phyloP scores from a whole-genome alignment of 2,329 filamentous ascomycete genomes.

The Rhinocladiella similis region DNA sequence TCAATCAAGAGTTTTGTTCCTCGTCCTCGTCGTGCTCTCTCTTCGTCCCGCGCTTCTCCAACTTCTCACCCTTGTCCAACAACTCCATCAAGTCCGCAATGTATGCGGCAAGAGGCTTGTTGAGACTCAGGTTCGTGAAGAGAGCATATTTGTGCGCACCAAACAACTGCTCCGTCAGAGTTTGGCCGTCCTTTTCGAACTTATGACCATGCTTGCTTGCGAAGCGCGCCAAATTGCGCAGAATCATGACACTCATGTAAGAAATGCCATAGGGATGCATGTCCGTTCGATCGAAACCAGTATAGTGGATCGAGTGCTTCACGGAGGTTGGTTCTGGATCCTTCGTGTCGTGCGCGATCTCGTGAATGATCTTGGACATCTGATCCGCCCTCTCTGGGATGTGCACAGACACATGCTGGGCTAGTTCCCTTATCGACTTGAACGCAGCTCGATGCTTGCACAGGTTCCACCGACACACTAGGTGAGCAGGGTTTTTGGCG shows the following conservation, averaged over 20 bases:
- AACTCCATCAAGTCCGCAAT: slow-evolving; percentile 45
- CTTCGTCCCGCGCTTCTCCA: slow-evolving; percentile 15
- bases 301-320: slow-evolving; percentile 41
- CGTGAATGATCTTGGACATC: slow-evolving; percentile 25
- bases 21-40: slow-evolving; percentile 19
- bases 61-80: slow-evolving; percentile 37
- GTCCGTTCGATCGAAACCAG: slow-evolving; percentile 36
- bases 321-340: slow-evolving; percentile 18
- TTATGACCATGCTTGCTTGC: slow-evolving; percentile 31
- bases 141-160: slow-evolving; percentile 20
- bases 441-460: slow-evolving; percentile 19
- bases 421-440: slow-evolving; percentile 16
- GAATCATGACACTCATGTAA: slow-evolving; percentile 47
- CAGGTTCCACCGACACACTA: slow-evolving; percentile 25
- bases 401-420: slow-evolving; percentile 25
- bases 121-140: slow-evolving; percentile 23
- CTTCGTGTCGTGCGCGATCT: slow-evolving; percentile 16
- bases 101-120: slow-evolving; percentile 42
- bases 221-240: slow-evolving; percentile 49
- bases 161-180: slow-evolving; percentile 24
- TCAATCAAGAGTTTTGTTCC: background rate
- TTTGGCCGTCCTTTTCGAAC: slow-evolving; percentile 23
- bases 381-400: slow-evolving; percentile 25
- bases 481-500: slow-evolving; percentile 4
- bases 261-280: slow-evolving; percentile 47